Evolutionary conservation across 805 yeast genomes (phyloP).

Genomic region (Millerozyma miso): DNA sequence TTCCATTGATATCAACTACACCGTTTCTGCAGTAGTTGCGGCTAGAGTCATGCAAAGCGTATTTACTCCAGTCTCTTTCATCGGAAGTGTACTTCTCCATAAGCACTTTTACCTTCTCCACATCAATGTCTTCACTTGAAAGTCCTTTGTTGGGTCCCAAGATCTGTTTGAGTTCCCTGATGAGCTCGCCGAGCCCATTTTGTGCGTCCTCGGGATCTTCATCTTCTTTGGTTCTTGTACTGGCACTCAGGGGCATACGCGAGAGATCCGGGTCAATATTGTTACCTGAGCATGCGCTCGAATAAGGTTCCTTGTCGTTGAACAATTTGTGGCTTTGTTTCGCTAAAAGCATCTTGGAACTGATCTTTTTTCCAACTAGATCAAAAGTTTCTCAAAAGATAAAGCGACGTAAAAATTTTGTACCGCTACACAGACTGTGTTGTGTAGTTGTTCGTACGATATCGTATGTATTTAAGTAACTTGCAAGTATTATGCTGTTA

Average conservation of each 20-base stretch:
- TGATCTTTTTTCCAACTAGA: no score
- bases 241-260: background rate
- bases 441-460: no score
- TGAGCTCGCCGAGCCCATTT: slow-evolving; percentile 21
- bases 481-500: no score
- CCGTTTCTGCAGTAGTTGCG: slow-evolving; percentile 65
- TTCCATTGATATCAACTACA: slow-evolving; percentile 63
- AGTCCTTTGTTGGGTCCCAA: slow-evolving; percentile 32
- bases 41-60: slow-evolving; percentile 49
- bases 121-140: slow-evolving; percentile 49
- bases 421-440: no score
- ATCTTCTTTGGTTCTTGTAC: background rate
- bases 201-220: slow-evolving; percentile 9
- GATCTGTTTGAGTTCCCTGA: slow-evolving; percentile 20
- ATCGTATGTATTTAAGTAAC: no score
- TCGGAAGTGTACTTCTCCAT: slow-evolving; percentile 47
- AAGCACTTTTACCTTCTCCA: slow-evolving; percentile 37
- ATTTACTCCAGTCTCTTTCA: slow-evolving; percentile 54
- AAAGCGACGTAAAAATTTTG: no score
- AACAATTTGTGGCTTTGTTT: background rate
- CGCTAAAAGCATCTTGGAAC: background rate
- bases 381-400: no score
- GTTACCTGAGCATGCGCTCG: background rate
- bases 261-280: background rate
- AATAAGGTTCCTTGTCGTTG: background rate